phyloP scores from a whole-genome alignment of 139 green algal genomes.

The Chlamydomonas applanata region DNA sequence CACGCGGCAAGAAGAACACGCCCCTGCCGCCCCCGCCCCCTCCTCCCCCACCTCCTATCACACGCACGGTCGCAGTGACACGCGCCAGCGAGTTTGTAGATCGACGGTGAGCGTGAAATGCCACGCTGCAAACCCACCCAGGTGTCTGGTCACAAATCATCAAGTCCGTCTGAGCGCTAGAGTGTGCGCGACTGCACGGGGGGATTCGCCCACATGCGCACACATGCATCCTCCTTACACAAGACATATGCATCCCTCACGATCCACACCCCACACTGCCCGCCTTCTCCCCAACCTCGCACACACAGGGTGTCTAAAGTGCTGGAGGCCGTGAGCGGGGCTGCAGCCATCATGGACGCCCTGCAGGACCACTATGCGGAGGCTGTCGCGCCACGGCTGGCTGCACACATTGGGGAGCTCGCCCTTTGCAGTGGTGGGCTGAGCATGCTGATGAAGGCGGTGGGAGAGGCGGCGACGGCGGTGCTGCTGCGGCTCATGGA shows the following conservation, averaged over 20 bases:
- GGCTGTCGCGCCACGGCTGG: background rate
- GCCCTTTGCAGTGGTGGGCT: background rate
- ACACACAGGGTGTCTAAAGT: too few relatives aligned
- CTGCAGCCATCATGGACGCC: slow-evolving; percentile 19
- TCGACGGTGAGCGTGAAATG: too few relatives aligned
- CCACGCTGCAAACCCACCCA: too few relatives aligned
- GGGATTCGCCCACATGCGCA: too few relatives aligned
- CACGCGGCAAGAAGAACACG: background rate
- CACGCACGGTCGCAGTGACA: background rate
- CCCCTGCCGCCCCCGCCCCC: background rate
- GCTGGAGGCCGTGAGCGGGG: slow-evolving; percentile 35
- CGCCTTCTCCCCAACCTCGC: too few relatives aligned
- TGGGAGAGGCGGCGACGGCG: slow-evolving; percentile 42
- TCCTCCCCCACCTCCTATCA: background rate
- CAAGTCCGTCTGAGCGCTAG: too few relatives aligned
- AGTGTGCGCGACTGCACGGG: too few relatives aligned
- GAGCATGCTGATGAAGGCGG: slow-evolving; percentile 25
- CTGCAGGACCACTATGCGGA: slow-evolving; percentile 45
- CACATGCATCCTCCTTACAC: too few relatives aligned
- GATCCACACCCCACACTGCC: too few relatives aligned
- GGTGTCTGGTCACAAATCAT: too few relatives aligned
- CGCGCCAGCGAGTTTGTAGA: background rate
- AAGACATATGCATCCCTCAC: too few relatives aligned
- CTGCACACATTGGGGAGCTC: background rate
- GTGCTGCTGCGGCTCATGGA: slow-evolving; percentile 41